Conservation (phyloP, 306 rosid species). For the Prunus davidiana region DNA sequence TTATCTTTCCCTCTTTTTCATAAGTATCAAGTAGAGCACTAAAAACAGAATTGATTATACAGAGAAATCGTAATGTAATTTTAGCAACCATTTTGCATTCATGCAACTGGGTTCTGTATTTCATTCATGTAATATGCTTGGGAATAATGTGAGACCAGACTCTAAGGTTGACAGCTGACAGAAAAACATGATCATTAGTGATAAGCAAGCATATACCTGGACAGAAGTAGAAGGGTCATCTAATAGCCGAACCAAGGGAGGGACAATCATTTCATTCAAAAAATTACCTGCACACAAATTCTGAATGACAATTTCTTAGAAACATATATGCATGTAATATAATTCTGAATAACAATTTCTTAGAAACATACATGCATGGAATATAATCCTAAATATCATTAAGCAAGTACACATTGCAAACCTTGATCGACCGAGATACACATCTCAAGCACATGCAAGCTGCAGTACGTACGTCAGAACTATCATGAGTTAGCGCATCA, state of each 20-base stretch:
- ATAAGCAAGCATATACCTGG: constrained; percentile 53
- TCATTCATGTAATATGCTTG: neutral
- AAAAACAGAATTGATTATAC: neutral
- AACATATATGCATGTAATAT: neutral
- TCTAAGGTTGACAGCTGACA: neutral
- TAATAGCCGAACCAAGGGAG: constrained; percentile 79
- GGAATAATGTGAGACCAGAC: neutral
- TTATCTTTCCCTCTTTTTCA: neutral
- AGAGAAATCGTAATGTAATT: neutral
- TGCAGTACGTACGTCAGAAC: constrained; percentile 61
- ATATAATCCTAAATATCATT: constrained; percentile 20
- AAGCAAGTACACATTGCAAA: constrained; percentile 29
- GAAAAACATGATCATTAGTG: constrained; percentile 13
- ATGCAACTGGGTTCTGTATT: neutral
- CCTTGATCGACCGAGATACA: constrained; percentile 91
- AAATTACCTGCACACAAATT: constrained; percentile 87
- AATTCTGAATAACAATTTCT: constrained; percentile 62
- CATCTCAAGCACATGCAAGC: constrained; percentile 93
- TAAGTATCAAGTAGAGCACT: neutral
- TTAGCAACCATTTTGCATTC: neutral
- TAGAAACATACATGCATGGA: constrained; percentile 20
- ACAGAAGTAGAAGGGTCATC: constrained; percentile 68
- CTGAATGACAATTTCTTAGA: constrained; percentile 61
- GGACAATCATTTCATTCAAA: constrained; percentile 68
- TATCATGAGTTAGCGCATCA: constrained; percentile 67